Evolutionary conservation across 1,139 yeast genomes (phyloP).

Genomic region (Scheffersomyces lignicola): DNA sequence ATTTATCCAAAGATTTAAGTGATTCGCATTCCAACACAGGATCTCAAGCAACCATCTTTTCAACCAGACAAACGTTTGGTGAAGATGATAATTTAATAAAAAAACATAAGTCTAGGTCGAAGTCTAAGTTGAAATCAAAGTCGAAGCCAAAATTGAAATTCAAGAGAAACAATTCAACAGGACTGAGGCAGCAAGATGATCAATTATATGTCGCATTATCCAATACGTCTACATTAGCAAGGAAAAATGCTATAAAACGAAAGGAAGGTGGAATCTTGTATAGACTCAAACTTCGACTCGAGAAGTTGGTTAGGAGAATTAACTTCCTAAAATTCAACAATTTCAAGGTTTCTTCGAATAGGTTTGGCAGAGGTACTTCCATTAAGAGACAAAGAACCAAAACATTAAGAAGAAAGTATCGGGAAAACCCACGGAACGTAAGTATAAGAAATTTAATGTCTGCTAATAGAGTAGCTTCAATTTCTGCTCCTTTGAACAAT

Average conservation of each 20-base stretch:
- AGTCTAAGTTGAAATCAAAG: slow-evolving; percentile 4
- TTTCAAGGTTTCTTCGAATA: slow-evolving; percentile 31
- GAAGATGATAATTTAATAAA: no score
- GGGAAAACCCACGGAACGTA: slow-evolving; percentile 15
- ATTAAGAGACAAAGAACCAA: slow-evolving; percentile 13
- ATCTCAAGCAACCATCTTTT: slow-evolving; percentile 48
- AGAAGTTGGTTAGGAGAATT: slow-evolving; percentile 23
- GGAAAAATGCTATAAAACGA: slow-evolving; percentile 36
- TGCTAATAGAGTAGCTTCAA: slow-evolving; percentile 2
- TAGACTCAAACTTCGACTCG: slow-evolving; percentile 28
- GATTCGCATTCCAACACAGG: slow-evolving; percentile 23
- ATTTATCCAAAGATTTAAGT: background rate
- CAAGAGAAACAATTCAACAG: background rate
- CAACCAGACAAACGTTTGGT: slow-evolving; percentile 28
- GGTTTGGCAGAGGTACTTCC: slow-evolving; percentile 18
- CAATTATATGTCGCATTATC: slow-evolving; percentile 14
- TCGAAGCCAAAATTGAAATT: background rate
- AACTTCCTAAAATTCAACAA: slow-evolving; percentile 18
- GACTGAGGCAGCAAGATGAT: no score
- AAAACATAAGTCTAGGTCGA: slow-evolving; percentile 1
- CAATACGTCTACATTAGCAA: slow-evolving; percentile 19
- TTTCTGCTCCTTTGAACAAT: slow-evolving; percentile 17
- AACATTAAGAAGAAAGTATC: slow-evolving; percentile 18
- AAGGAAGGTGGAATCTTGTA: slow-evolving; percentile 35
- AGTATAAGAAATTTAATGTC: slow-evolving; percentile 3